Conservation (phyloP, 208 protist genomes). For the Phytomonas francai region DNA sequence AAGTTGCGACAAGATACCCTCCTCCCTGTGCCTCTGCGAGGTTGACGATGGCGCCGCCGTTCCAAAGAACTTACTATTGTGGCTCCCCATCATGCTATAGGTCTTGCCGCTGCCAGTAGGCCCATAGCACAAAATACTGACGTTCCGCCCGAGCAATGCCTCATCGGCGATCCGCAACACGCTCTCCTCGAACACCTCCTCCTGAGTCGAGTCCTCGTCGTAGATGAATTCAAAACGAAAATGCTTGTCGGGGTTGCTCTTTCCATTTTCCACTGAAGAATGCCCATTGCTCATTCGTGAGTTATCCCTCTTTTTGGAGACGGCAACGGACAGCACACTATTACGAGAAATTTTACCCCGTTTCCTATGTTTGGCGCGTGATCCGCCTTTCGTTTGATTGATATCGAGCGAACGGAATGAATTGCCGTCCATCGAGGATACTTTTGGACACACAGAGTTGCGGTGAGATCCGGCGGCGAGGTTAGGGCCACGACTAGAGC, state of each 20-base stretch:
- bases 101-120: slow-evolving; percentile 87
- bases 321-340: background rate
- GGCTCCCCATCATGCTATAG: slow-evolving; percentile 83
- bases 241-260: slow-evolving; percentile 47
- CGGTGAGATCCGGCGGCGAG: background rate
- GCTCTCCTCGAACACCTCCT: slow-evolving; percentile 88
- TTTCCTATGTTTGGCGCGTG: background rate
- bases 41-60: slow-evolving; percentile 3
- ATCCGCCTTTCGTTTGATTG: background rate
- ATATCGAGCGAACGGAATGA: background rate
- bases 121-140: slow-evolving; percentile 81
- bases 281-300: background rate
- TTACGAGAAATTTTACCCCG: background rate
- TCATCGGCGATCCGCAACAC: slow-evolving; percentile 73
- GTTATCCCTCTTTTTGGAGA: background rate
- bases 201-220: slow-evolving; percentile 70
- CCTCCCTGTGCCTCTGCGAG: background rate
- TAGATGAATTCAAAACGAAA: slow-evolving; percentile 83
- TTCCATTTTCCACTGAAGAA: background rate
- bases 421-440: background rate
- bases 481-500: background rate
- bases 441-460: background rate
- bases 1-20: background rate
- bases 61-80: background rate
- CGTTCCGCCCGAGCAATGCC: slow-evolving; percentile 73